Evolutionary conservation across 1,284 basidiomycete genomes (phyloP), one percentile per base, ranked within the genome.

Genomic region (Sanghuangporus baumii): DNA sequence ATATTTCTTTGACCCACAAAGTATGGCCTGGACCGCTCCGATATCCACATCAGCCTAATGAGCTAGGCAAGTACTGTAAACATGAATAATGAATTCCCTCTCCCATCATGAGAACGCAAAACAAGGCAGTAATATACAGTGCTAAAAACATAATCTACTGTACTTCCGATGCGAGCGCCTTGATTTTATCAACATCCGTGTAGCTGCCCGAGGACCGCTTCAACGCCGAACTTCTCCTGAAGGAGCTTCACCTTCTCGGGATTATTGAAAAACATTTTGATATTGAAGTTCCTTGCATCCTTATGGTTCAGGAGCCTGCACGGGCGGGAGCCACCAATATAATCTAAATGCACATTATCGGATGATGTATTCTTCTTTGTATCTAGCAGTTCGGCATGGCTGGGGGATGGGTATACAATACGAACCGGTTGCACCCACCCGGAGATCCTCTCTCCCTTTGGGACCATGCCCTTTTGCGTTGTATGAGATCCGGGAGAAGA

Each of bases 1-100:
- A 36, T 77, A 72, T 59, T 74, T 75, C 70, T 75, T 78, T 59
- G 81, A 64, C 0, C 82, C 82, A 9, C 68, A 69, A 47, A 84
- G 66, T n/a, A 79, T 78, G 1, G 78, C 77, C 40, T 75, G 66
- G 0, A 75, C 74, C 12, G 31, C 52, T 34, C 52, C 52, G 31
- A 54, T 36, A 37, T 54, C 52, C 36, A 4, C 11, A 54, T 54
- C 36, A 2, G 52, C 52, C 52, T 37, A 54, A 54, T 23, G 23
- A 23, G 23, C 23, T 0, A 34, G 26, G 11, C 54, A 56, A 48
- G 23, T 55, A 23, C 23, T 2, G 2, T 23, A 2, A 23, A 23
- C 2, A 23, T 23, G 23, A 34, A 55, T 14, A 26, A 7, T 12
- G 3, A 4, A 31, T 12, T 9, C 8, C 6, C 26, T 31, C 16